Evolutionary conservation across 352 stramenopile species (phyloP), one percentile per base, ranked within the genome.

Genomic region (Saprolegnia parasitica): DNA sequence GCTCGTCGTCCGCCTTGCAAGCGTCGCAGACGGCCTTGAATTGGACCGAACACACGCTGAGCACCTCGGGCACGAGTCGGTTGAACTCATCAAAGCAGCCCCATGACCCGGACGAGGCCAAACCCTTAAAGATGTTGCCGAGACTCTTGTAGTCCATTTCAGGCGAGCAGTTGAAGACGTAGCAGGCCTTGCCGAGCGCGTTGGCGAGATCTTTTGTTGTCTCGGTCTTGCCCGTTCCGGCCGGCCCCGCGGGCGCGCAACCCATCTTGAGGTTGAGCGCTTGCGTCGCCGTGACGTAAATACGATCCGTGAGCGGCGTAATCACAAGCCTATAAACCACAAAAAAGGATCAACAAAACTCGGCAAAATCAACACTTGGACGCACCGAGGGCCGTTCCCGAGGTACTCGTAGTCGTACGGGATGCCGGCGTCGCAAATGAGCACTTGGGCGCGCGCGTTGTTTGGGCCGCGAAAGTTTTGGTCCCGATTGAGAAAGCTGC

Each of bases 11-110:
- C n/a, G 91, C 92, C 74, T 97, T 97, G 62, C 96, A 96, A 23
- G 91, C 95, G 71, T 98, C 95, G 62, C 94, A 98, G 16, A 98
- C 90, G 37, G 91, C 88, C 65, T 98, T 98, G 77, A 98, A 98
- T 76, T 98, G 95, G 15, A 97, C 90, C 3, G 93, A 97, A 72
- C 93, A 98, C 56, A 98, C 93, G 0, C 86, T 96, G 16, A 98
- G 71, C 64, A 98, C 93, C 62, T 98, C 93, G 8, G 95, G 94
- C 11, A 98, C 89, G 8, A 98, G 78, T 0, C 95, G 87, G 71
- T 98, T 98, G 75, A 98, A 98, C 73, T 98, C 95, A 67, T 98
- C 95, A 67, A 98, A 98, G 76, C 95, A 98, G 11, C 94, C 94
- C 95, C 95, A 98, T 0, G 95, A 96, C 10, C 95, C 95, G 0